Conservation (phyloP, 1,284 basidiomycete genomes). For the Apiotrichum siamense region DNA sequence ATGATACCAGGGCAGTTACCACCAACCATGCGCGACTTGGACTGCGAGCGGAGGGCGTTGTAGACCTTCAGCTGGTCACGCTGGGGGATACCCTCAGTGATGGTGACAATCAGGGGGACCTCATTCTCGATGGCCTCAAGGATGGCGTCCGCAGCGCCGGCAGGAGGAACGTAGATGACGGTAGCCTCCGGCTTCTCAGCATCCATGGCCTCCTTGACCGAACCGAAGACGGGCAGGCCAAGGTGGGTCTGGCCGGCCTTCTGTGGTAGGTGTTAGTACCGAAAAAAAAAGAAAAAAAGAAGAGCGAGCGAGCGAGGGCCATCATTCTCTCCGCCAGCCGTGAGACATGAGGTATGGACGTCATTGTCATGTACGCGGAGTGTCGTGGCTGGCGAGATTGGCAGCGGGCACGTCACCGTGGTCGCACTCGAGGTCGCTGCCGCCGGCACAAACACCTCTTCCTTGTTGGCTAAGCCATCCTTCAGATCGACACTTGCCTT, state of each 20-base stretch:
- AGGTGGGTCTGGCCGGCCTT: slow-evolving; percentile 95
- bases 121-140: slow-evolving; percentile 97
- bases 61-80: slow-evolving; percentile 89
- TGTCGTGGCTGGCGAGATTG: no score
- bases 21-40: slow-evolving; percentile 87
- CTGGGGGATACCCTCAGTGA: slow-evolving; percentile 96
- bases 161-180: slow-evolving; percentile 92
- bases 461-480: no score
- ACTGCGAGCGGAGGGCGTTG: slow-evolving; percentile 89
- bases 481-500: slow-evolving; percentile 55
- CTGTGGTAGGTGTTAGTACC: slow-evolving; percentile 26
- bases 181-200: slow-evolving; percentile 82
- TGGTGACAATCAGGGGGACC: slow-evolving; percentile 91
- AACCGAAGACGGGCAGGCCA: slow-evolving; percentile 90
- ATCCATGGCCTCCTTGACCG: slow-evolving; percentile 82
- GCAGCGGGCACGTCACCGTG: no score
- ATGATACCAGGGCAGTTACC: slow-evolving; percentile 97
- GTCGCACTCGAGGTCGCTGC: no score
- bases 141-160: slow-evolving; percentile 87
- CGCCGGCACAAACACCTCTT: no score
- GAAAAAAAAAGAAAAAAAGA: not conserved
- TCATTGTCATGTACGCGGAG: no score
- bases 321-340: no score
- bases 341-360: no score
- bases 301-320: not conserved